Evolutionary conservation across 495 filamentous ascomycete genomes (phyloP), one percentile per base, ranked within the genome.

Genomic region (Hapsidospora chrysogenum): DNA sequence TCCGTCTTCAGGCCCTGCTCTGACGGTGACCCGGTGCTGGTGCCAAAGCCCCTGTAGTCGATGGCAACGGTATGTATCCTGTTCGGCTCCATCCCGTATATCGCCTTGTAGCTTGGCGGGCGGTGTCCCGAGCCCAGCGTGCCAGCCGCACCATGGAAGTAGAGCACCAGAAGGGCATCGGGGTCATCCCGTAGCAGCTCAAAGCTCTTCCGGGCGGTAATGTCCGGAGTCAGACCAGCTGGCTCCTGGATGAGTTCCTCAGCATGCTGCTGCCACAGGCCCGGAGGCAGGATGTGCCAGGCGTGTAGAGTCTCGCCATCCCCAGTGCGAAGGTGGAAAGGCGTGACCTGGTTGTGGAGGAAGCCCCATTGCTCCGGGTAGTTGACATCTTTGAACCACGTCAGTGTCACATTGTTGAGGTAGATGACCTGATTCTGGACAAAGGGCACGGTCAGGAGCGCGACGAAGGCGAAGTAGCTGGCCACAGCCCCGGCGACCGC

Each of bases 31-130:
- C 80, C 78, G 9, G 70, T 75, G 11, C 73, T 78, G 7, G 67
- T 48, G 1, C 79, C 80, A 42, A 76, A 85, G 26, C 80, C 80
- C 17, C 80, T 74, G 50, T 86, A 85, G 57, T 83, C 78, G 39
- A 83, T 60, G n/a, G 75, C 59, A 29, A 85, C 57, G 36, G 81
- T 56, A 45, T 83, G 78, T 8, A 78, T 66, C 37, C 63, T 51
- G 3, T 40, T 36, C 21, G 68, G 65, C 29, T 64, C 55, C 9
- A 51, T 52, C 1, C 60, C 61, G 3, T 64, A 55, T 18, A 76
- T 47, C 9, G 57, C 53, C 27, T 63, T 58, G 38, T 71, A 63
- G 35, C 64, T 64, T 15, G 58, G 53, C 14, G 67, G 57, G 9
- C 71, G 66, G 50, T 51, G 61, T 37, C 55, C 55, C 47, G 70